Evolutionary conservation across 306 rosid genomes (phyloP), one percentile per base, ranked within the genome.

Genomic region (Biancaea sappan): DNA sequence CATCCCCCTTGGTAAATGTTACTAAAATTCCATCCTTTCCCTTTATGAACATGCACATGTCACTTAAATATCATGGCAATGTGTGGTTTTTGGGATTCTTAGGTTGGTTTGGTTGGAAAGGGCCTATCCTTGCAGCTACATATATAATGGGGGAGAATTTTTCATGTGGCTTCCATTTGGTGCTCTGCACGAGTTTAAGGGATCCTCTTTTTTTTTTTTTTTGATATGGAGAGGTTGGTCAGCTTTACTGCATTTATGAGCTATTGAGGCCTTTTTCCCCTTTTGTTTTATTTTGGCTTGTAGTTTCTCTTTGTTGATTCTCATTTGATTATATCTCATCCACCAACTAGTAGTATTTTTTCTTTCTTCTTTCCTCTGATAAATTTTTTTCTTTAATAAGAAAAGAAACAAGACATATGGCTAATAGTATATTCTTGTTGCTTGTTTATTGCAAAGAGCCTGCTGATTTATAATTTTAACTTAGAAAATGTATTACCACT

Each of bases 401-500:
- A 61, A 31, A 34, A 3, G 8, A 35, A 8, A 34, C 6, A 10
- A 18, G 35, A 18, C 67, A 34, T 18, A 32, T 61, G 28, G 40
- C 40, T 46, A 16, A 46, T 5, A 46, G 16, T 21, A 15, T 46
- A 46, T 14, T 15, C 7, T 15, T 15, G 52, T 46, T 46, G 52
- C 8, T 46, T 46, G 6, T 16, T 2, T 46, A 14, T 46, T 54
- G 32, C 52, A 14, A 67, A 35, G 44, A 70, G 51, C 59, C 47
- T 54, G 59, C 19, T 37, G 53, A 26, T 25, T 44, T 66, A 41
- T 70, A 26, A 48, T 57, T 74, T 64, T 77, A 28, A 47, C 18
- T 34, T 65, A 59, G 63, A 51, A 67, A 19, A 26, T 71, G 34
- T 44, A 31, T 28, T 54, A 47, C 40, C 50, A 38, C 57, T 64